Evolutionary conservation across 768 basidiomycete genomes (phyloP), one percentile per base, ranked within the genome.

Genomic region (Tricholoma saponaceum): DNA sequence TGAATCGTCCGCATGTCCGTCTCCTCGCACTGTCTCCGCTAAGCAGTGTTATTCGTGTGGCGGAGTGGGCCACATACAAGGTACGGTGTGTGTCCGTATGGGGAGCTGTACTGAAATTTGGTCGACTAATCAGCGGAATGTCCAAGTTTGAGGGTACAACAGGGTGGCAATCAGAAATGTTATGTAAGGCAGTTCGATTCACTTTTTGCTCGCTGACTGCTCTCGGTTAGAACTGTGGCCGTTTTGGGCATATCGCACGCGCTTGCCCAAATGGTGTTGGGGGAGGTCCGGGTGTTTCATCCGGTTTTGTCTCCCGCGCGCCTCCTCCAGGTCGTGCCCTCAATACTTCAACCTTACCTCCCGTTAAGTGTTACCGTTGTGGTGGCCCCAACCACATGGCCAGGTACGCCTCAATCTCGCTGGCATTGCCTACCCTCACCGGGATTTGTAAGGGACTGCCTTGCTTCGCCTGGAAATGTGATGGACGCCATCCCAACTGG

Each of bases 1-100:
- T 65, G 93, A 95, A 72, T 92, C 90, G 18, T 87, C 90, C 55
- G 85, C 89, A 55, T 95, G 94, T 70, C 89, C 92, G 39, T 84
- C 85, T 62, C 92, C 93, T 37, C 83, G 91, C 60, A 87, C 85
- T 39, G 88, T 87, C 46, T 82, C 89, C 51, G 84, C 89, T 28
- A 95, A 93, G 74, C 92, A 95, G 72, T 96, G 94, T 70, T 96
- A 95, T 71, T 89, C 88, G 37, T 97, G 93, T 66, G 91, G 93
- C 23, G 95, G 93, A 53, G 85, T 97, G 62, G 94, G 94, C 59
- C 91, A 95, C 69, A 89, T 92, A 63, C 87, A 89, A 72, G 80
- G 79, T 79, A 58, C 28, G 53, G 41, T 28, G 8, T 16, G 12
- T 32, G 49, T 26, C 20, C 18, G 39, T 26, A 26, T 46, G 22